Evolutionary conservation across 495 filamentous ascomycete species (phyloP).

Genomic region (Aspergillus homomorphus): DNA sequence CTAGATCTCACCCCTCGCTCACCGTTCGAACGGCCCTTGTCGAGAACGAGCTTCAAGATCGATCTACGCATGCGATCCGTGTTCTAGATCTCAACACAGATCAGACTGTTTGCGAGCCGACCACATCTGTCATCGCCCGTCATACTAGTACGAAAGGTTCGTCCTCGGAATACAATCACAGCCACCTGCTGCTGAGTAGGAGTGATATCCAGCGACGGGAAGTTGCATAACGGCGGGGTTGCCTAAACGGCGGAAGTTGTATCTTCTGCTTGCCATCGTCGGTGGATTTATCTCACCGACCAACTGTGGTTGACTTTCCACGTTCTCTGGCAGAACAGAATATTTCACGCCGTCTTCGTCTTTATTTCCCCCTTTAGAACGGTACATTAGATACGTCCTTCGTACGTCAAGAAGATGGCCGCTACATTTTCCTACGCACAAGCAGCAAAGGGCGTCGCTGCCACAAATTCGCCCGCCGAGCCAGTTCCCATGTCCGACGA

Average conservation of each 20-base stretch:
- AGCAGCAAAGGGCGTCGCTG: conserved; percentile 75
- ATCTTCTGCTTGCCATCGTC: conserved; percentile 27
- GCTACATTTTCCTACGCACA: conserved; percentile 86
- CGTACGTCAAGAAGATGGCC: conserved; percentile 28
- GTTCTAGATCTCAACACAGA: conserved; percentile 21
- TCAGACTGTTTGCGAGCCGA: conserved; percentile 3
- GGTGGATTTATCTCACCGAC: conserved; percentile 27
- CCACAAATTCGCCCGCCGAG: conserved; percentile 36
- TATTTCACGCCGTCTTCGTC: conserved; percentile 13
- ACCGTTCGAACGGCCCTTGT: conserved; percentile 5
- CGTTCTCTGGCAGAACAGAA: conserved; percentile 32
- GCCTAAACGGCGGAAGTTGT: conserved; percentile 29
- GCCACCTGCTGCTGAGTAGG: conserved; percentile 16
- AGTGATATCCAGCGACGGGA: conserved; percentile 26
- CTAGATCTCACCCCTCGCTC: conserved; percentile 6
- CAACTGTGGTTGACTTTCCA: conserved; percentile 25
- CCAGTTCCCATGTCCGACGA: conserved; percentile 34
- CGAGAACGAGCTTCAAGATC: conserved; percentile 2
- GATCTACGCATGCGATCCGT: conserved; percentile 31
- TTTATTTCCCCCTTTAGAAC: conserved; percentile 11
- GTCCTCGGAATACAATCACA: conserved; percentile 4
- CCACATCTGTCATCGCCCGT: conserved; percentile 1
- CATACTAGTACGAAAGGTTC: conserved; percentile 2
- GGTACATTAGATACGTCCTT: conserved; percentile 17
- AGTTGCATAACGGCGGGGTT: conserved; percentile 33